Percentiles rank a stretch among this genome's conserved stretches.
Evolutionary conservation across 1,284 basidiomycete species (phyloP).

Genomic region (Ceratobasidium sp.): DNA sequence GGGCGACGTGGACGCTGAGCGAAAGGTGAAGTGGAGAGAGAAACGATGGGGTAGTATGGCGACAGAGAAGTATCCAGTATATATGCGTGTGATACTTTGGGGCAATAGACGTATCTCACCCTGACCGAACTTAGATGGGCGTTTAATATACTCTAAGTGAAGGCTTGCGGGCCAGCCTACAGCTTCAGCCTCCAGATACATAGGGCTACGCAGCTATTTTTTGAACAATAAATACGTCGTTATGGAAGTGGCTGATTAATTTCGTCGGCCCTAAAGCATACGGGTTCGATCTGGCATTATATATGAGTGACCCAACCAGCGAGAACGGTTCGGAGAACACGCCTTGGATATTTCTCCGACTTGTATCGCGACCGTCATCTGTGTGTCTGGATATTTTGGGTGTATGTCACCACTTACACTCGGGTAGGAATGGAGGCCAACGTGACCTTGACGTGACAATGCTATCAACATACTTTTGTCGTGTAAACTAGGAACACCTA

Average conservation of each 20-base stretch:
- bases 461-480: background rate
- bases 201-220: too few species aligned
- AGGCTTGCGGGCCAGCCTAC: background rate
- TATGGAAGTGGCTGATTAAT: too few species aligned
- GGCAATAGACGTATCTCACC: background rate
- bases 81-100: background rate
- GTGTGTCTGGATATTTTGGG: background rate
- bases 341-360: too few species aligned
- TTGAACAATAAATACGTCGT: too few species aligned
- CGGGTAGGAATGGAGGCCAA: too few species aligned
- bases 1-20: constrained; percentile 1
- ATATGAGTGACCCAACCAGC: too few species aligned
- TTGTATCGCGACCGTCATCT: too few species aligned
- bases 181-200: too few species aligned
- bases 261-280: too few species aligned
- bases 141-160: background rate
- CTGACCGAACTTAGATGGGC: background rate
- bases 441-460: background rate
- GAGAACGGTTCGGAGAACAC: too few species aligned
- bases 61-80: background rate
- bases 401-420: background rate
- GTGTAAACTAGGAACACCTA: background rate
- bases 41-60: background rate
- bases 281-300: too few species aligned
- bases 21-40: background rate